Evolutionary conservation across 1,139 yeast genomes (phyloP).

Genomic region (Insectozyma bohioensis): DNA sequence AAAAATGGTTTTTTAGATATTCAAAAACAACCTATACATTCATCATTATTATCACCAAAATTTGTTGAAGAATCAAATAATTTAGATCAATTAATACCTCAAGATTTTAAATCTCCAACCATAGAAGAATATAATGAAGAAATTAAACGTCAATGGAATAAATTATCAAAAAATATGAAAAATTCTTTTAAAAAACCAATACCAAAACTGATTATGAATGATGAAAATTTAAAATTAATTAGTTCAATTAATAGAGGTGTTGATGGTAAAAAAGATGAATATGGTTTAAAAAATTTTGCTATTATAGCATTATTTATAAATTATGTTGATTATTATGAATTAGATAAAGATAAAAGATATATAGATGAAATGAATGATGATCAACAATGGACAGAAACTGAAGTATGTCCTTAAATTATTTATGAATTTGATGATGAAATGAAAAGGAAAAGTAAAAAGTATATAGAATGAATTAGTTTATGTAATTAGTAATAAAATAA

Average conservation of each 20-base stretch:
- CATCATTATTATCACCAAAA: constrained; percentile 30
- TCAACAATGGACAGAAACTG: constrained; percentile 74
- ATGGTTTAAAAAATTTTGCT: constrained; percentile 69
- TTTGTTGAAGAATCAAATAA: constrained; percentile 12
- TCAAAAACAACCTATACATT: constrained; percentile 20
- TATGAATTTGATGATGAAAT: no score
- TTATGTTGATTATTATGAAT: constrained; percentile 67
- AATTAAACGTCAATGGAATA: constrained; percentile 61
- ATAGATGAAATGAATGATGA: constrained; percentile 53
- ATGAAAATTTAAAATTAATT: constrained; percentile 53
- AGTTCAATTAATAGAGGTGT: constrained; percentile 81
- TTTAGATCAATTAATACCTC: constrained; percentile 7
- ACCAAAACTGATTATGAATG: constrained; percentile 62
- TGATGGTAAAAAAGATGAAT: constrained; percentile 71
- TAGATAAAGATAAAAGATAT: constrained; percentile 57
- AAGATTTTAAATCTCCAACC: constrained; percentile 45
- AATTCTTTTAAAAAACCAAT: constrained; percentile 69
- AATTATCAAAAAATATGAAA: constrained; percentile 56
- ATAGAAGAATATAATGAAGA: constrained; percentile 67
- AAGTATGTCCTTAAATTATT: constrained; percentile 75
- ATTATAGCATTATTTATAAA: constrained; percentile 71
- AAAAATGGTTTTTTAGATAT: constrained; percentile 3
- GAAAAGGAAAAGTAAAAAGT: no score
- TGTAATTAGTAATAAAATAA: no score
- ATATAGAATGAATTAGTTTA: no score